Conservation (phyloP, 2,329 filamentous ascomycete species). For the Zymoseptoria crescenta region DNA sequence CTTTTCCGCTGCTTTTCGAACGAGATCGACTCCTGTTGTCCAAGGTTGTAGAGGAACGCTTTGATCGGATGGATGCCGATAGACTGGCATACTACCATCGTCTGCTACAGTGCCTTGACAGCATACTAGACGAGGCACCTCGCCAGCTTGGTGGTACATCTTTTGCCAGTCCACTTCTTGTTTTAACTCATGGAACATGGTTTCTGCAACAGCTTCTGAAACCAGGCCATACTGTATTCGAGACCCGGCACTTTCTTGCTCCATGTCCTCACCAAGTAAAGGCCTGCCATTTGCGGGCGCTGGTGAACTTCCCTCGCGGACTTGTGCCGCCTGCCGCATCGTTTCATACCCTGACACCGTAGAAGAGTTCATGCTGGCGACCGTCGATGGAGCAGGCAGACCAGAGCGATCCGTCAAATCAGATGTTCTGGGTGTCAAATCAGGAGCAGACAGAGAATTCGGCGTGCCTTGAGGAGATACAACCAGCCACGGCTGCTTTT, state of each 20-base stretch:
- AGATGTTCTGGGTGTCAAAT: not conserved
- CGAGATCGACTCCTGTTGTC: slow-evolving; percentile 60
- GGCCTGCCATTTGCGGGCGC: slow-evolving; percentile 5
- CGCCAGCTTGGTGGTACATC: slow-evolving; percentile 87
- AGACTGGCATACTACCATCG: slow-evolving; percentile 78
- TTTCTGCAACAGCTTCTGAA: slow-evolving; percentile 40
- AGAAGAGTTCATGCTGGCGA: not conserved
- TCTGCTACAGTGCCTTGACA: slow-evolving; percentile 72
- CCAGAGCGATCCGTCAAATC: slow-evolving; percentile 3
- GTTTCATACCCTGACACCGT: slow-evolving; percentile 9
- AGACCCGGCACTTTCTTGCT: slow-evolving; percentile 59
- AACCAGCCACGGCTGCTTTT: slow-evolving; percentile 14
- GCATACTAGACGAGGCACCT: slow-evolving; percentile 83
- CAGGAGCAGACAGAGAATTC: not conserved
- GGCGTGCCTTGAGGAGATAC: slow-evolving; percentile 5
- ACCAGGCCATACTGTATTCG: slow-evolving; percentile 64
- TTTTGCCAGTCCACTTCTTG: slow-evolving; percentile 77
- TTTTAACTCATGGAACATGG: slow-evolving; percentile 62
- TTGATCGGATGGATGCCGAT: slow-evolving; percentile 87
- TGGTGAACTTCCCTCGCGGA: not conserved
- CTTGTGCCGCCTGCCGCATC: slow-evolving; percentile 7
- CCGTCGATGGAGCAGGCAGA: slow-evolving; percentile 7
- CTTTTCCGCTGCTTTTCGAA: slow-evolving; percentile 62
- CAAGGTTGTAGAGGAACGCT: slow-evolving; percentile 71
- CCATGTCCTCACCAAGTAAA: slow-evolving; percentile 23